These are phyloP conservation scores for Tuber calosporum DNA, from an alignment of 495 filamentous ascomycete species.

Conservation along the genomic window DNA sequence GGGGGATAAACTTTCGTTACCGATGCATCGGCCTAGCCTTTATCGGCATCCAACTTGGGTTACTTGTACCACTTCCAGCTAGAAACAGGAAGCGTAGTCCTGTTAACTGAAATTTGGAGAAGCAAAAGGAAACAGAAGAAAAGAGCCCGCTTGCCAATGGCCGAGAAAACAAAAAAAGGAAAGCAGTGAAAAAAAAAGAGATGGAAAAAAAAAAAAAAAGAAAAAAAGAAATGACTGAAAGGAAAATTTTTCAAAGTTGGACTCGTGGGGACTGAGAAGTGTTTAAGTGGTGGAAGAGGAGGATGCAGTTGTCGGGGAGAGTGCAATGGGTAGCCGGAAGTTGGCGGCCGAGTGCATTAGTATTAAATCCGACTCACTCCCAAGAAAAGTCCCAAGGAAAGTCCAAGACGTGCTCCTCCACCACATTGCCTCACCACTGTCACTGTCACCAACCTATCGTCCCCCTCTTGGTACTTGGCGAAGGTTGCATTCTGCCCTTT, in stretches of 20 bases:
- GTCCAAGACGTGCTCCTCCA: background rate
- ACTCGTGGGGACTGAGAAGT: background rate
- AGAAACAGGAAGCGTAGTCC: background rate
- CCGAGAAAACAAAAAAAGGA: background rate
- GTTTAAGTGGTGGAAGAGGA: background rate
- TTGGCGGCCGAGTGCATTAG: background rate
- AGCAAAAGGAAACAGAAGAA: background rate
- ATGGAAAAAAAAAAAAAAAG: constrained; percentile 10
- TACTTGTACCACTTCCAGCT: background rate
- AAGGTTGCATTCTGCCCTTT: constrained; percentile 1
- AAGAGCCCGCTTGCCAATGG: background rate
- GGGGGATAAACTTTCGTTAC: background rate
- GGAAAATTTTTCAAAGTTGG: constrained; percentile 4
- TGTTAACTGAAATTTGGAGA: background rate
- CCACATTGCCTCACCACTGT: background rate
- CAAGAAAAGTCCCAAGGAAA: background rate
- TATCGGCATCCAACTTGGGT: background rate
- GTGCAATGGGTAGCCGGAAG: background rate
- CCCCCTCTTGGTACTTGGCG: background rate
- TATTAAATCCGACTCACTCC: background rate
- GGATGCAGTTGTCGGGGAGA: background rate
- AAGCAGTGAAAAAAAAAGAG: constrained; percentile 3
- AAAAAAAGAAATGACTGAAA: constrained; percentile 4
- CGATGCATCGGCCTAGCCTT: background rate
- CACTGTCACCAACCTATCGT: background rate